These are phyloP conservation scores for Pseudozyma hubeiensis DNA, from an alignment of 1,284 basidiomycete species.

Conservation along the genomic window DNA sequence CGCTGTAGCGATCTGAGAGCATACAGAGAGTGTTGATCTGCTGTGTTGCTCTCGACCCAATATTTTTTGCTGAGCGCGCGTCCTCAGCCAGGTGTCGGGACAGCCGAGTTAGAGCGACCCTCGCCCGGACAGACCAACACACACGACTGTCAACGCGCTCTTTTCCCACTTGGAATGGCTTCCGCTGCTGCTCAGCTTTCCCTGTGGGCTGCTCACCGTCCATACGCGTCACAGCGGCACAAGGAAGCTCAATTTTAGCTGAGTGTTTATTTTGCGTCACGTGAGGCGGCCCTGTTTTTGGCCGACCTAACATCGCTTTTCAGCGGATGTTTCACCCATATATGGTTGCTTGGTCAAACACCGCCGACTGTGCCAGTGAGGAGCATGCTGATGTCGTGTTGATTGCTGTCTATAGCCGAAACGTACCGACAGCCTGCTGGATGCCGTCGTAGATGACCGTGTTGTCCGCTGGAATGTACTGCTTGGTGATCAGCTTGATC, in stretches of 20 bases:
- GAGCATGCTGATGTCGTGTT: not conserved
- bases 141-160: too few relatives aligned
- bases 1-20: too few relatives aligned
- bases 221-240: conserved; percentile 8
- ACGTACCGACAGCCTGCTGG: conserved; percentile 70
- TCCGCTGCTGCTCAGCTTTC: too few relatives aligned
- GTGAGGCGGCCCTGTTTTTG: not conserved
- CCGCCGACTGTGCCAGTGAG: not conserved
- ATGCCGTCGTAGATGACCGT: conserved; percentile 89
- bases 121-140: too few relatives aligned
- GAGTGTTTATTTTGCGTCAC: conserved; percentile 3
- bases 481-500: conserved; percentile 96
- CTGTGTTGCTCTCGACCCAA: too few relatives aligned
- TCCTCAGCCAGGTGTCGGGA: too few relatives aligned
- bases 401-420: conserved; percentile 42
- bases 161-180: too few relatives aligned
- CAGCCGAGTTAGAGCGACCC: too few relatives aligned
- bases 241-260: too few relatives aligned
- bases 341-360: not conserved
- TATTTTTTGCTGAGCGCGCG: too few relatives aligned
- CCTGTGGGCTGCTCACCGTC: too few relatives aligned
- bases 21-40: too few relatives aligned
- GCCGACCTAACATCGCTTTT: not conserved
- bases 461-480: conserved; percentile 91
- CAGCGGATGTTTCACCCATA: not conserved